These are phyloP conservation scores for Russula ochroleuca DNA, from an alignment of 768 basidiomycete species.

Conservation along the genomic window DNA sequence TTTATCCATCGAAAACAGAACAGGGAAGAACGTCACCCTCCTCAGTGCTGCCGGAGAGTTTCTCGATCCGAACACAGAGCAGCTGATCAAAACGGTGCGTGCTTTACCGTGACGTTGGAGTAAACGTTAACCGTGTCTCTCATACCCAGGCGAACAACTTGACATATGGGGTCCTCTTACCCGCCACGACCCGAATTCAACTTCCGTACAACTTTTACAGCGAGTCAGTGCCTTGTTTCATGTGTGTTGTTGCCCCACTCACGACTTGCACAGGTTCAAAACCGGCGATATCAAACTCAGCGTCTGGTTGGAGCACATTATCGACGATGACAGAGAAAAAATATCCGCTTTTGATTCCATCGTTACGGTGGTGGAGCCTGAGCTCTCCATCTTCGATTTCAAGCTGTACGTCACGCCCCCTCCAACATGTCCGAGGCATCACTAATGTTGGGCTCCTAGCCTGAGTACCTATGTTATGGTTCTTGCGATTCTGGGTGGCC, in stretches of 20 bases:
- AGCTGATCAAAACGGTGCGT: conserved; percentile 70
- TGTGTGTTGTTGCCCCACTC: conserved; percentile 6
- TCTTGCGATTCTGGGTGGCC: conserved; percentile 54
- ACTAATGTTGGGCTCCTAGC: conserved; percentile 31
- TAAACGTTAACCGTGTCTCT: conserved; percentile 5
- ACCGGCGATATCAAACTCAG: conserved; percentile 47
- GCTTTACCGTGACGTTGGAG: conserved; percentile 2
- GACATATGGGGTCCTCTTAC: conserved; percentile 49
- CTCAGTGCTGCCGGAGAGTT: conserved; percentile 62
- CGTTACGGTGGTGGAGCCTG: conserved; percentile 76
- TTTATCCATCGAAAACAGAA: conserved; percentile 70
- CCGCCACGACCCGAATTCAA: conserved; percentile 54
- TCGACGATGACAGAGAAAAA: conserved; percentile 55
- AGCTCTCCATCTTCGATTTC: conserved; percentile 69
- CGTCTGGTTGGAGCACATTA: conserved; percentile 69
- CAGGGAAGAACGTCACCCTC: conserved; percentile 66
- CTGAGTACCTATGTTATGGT: conserved; percentile 71
- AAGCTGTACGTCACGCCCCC: conserved; percentile 57
- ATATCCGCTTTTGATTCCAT: conserved; percentile 69
- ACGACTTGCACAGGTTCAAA: conserved; percentile 5
- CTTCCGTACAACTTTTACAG: conserved; percentile 74
- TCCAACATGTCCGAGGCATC: conserved; percentile 4
- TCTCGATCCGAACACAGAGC: conserved; percentile 57
- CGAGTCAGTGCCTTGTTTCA: conserved; percentile 54
- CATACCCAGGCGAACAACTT: conserved; percentile 52